phyloP scores from a whole-genome alignment of 108 stramenopile genomes.

The Cylindrotheca fusiformis region DNA sequence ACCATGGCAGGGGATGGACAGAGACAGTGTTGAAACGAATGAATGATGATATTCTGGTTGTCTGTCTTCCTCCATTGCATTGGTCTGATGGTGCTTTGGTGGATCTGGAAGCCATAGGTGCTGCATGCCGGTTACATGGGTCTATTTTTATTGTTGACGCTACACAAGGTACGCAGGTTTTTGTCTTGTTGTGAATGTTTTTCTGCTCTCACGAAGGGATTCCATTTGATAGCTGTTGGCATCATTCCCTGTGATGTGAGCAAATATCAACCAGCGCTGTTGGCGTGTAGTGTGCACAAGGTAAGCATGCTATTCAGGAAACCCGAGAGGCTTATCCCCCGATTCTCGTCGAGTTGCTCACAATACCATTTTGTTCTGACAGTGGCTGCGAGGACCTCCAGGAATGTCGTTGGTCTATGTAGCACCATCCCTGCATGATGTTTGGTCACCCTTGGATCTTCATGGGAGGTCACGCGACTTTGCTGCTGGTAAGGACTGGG shows the following conservation, averaged over 20 bases:
- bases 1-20: conserved; percentile 31
- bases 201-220: neutral
- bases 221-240: conserved; percentile 19
- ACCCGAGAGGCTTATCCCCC: too few relatives aligned
- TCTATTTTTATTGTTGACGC: conserved; percentile 45
- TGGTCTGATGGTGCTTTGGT: conserved; percentile 50
- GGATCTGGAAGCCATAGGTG: conserved; percentile 35
- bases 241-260: conserved; percentile 27
- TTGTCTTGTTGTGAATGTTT: neutral
- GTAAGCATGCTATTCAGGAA: too few relatives aligned
- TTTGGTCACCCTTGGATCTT: conserved; percentile 50
- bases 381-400: conserved; percentile 19
- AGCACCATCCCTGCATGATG: conserved; percentile 13
- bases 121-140: conserved; percentile 21
- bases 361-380: too few relatives aligned
- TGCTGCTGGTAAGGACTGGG: conserved; percentile 10
- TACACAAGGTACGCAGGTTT: conserved; percentile 36
- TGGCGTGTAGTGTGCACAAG: conserved; percentile 52
- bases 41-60: conserved; percentile 23
- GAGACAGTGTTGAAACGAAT: conserved; percentile 28
- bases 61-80: conserved; percentile 51
- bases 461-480: conserved; percentile 41
- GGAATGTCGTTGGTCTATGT: conserved; percentile 23
- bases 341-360: too few relatives aligned
- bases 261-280: conserved; percentile 22